These are phyloP conservation scores for Purpureocillium lavendulum DNA, from an alignment of 2,329 filamentous ascomycete genomes.

Conservation along the genomic window DNA sequence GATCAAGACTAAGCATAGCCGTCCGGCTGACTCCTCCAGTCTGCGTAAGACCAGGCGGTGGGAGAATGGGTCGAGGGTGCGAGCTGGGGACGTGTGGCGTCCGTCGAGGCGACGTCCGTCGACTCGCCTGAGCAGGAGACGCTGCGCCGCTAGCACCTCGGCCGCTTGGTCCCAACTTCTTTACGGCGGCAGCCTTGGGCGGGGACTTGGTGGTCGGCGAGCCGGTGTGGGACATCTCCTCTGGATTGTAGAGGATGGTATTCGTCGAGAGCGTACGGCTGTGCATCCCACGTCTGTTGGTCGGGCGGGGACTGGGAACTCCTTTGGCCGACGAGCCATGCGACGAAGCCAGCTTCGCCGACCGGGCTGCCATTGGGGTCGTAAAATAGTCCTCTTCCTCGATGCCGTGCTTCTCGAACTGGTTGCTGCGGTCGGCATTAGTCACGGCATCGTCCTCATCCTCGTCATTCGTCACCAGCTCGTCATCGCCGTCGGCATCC, in stretches of 20 bases:
- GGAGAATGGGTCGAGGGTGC: constrained; percentile 48
- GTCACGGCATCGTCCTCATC: constrained; percentile 49
- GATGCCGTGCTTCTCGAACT: constrained; percentile 15
- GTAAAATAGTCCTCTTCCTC: constrained; percentile 44
- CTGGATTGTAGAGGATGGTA: constrained; percentile 77
- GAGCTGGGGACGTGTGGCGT: constrained; percentile 33
- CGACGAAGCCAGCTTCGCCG: constrained; percentile 27
- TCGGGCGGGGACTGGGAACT: constrained; percentile 21
- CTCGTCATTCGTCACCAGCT: constrained; percentile 75
- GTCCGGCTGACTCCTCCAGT: constrained; percentile 28
- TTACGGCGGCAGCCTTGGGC: constrained; percentile 17
- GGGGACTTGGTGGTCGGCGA: constrained; percentile 38
- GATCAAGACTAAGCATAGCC: constrained; percentile 42
- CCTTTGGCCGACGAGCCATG: constrained; percentile 20
- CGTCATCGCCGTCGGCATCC: constrained; percentile 83
- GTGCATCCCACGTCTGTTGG: constrained; percentile 42
- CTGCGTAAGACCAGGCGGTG: constrained; percentile 28
- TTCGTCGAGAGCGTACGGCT: constrained; percentile 69
- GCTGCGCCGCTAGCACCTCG: constrained; percentile 18
- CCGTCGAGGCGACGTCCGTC: constrained; percentile 38
- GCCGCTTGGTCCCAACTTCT: constrained; percentile 29
- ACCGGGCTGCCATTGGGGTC: constrained; percentile 36
- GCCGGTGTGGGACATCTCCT: constrained; percentile 30
- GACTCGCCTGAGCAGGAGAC: constrained; percentile 25
- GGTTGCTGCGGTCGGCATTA: constrained; percentile 27